phyloP scores from a whole-genome alignment of 164 flowering plant genomes.

The Tinospora cordifolia region DNA sequence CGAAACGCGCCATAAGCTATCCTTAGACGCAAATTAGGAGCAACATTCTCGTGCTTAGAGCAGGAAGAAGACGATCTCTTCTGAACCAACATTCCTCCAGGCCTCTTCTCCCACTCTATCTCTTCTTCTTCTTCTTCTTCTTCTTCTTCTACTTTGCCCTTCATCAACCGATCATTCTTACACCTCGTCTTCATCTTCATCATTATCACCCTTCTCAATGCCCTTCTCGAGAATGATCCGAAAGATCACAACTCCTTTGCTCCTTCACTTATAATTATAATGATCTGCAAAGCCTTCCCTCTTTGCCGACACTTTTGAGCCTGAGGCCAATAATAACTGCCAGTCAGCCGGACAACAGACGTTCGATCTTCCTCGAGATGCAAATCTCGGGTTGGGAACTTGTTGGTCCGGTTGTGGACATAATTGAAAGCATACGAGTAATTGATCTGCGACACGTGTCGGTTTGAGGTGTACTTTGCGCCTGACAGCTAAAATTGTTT shows the following conservation, averaged over 20 bases:
- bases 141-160: not conserved
- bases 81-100: constrained; percentile 76
- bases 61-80: constrained; percentile 30
- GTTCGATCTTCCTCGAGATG: not conserved
- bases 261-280: not conserved
- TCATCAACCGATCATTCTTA: too few relatives aligned
- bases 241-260: not conserved
- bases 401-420: not conserved
- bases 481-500: not conserved
- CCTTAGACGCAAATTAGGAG: constrained; percentile 31
- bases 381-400: not conserved
- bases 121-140: constrained; percentile 23
- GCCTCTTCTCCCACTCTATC: constrained; percentile 49
- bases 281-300: not conserved
- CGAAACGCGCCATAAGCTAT: constrained; percentile 39
- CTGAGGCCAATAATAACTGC: not conserved
- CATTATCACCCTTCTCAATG: not conserved
- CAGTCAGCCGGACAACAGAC: not conserved
- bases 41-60: constrained; percentile 14
- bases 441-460: not conserved
- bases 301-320: constrained; percentile 34
- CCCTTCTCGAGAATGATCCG: not conserved
- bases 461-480: not conserved
- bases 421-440: not conserved
- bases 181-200: not conserved